Percentiles rank a stretch among this genome's conserved stretches.
Conservation (phyloP, 129 eudicot species). For the Flaveria linearis region DNA sequence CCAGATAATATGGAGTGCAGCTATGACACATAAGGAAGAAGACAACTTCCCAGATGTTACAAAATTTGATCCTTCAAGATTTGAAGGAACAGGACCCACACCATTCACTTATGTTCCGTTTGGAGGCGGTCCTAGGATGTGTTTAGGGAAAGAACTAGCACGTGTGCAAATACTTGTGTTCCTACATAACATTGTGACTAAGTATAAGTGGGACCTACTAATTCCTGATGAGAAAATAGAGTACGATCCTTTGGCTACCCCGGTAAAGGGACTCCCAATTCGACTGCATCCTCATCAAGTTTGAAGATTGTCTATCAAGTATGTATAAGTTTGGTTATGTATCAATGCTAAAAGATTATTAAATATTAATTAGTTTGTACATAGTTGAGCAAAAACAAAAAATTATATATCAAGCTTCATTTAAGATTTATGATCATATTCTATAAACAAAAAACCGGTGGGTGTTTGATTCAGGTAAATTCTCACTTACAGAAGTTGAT, state of each 20-base stretch:
- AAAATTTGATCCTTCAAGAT: constrained; percentile 54
- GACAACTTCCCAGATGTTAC: too few species aligned
- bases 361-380: background rate
- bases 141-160: constrained; percentile 62
- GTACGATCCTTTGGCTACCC: constrained; percentile 28
- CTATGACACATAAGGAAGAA: too few species aligned
- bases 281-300: constrained; percentile 27
- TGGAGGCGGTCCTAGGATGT: constrained; percentile 68
- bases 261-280: constrained; percentile 26
- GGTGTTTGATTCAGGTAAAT: constrained; percentile 13
- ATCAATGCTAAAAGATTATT: background rate
- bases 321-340: constrained; percentile 5
- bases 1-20: too few species aligned
- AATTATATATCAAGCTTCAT: constrained; percentile 22
- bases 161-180: constrained; percentile 49
- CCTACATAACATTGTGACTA: constrained; percentile 46
- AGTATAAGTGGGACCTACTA: constrained; percentile 44
- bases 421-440: constrained; percentile 31
- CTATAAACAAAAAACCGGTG: constrained; percentile 34
- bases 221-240: constrained; percentile 38
- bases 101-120: constrained; percentile 49
- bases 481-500: constrained; percentile 15
- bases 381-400: constrained; percentile 1
- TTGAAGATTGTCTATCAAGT: constrained; percentile 4
- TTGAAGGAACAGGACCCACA: constrained; percentile 47